Percentiles rank a stretch among this genome's conserved stretches.
These are phyloP conservation scores for Penicillium fimorum DNA, from an alignment of 495 filamentous ascomycete genomes.

Conservation along the genomic window DNA sequence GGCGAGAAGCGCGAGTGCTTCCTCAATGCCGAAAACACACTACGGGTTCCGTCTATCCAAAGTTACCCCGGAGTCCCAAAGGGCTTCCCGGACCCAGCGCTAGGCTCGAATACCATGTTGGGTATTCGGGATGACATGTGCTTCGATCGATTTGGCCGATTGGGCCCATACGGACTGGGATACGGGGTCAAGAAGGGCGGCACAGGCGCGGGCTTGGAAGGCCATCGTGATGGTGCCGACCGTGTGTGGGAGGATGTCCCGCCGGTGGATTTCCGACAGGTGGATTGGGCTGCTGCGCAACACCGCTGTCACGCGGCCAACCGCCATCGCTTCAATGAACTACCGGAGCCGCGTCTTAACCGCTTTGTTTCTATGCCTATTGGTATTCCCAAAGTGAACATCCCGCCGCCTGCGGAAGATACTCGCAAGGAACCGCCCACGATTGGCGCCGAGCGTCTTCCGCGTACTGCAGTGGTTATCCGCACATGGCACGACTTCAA, in stretches of 20 bases:
- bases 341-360: conserved; percentile 41
- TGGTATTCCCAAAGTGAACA: conserved; percentile 28
- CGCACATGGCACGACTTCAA: conserved; percentile 63
- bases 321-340: conserved; percentile 62
- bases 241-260: conserved; percentile 66
- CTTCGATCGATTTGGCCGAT: conserved; percentile 86
- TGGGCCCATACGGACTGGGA: conserved; percentile 87
- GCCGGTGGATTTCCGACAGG: conserved; percentile 68
- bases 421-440: conserved; percentile 14
- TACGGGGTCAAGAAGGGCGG: conserved; percentile 77
- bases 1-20: conserved; percentile 72
- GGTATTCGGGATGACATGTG: conserved; percentile 84
- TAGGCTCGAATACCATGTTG: conserved; percentile 79
- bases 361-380: conserved; percentile 47
- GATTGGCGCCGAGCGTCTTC: conserved; percentile 36
- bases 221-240: conserved; percentile 72
- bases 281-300: conserved; percentile 76
- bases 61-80: conserved; percentile 70
- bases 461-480: conserved; percentile 60
- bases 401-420: conserved; percentile 11
- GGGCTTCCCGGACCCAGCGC: conserved; percentile 77
- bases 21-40: conserved; percentile 58
- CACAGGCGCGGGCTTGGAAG: conserved; percentile 74
- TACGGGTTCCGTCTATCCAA: conserved; percentile 65
- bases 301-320: conserved; percentile 68